Percentiles rank a stretch among this genome's conserved stretches.
Evolutionary conservation across 441 rosid genomes (phyloP).

Genomic region (Erodium moschatum): DNA sequence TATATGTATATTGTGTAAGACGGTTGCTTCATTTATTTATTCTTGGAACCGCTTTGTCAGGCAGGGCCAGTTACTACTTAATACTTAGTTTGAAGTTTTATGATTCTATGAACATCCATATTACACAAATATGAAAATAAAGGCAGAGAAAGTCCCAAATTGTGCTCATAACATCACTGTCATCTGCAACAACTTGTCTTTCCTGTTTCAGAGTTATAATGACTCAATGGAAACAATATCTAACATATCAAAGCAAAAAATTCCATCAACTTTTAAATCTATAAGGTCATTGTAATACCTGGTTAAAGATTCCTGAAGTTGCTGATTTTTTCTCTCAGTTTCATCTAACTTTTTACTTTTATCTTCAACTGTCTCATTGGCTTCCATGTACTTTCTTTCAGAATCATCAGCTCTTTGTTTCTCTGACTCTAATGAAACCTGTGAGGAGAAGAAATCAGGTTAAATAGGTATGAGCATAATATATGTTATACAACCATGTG

Average conservation of each 20-base stretch:
- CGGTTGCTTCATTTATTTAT: not conserved
- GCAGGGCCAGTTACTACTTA: not conserved
- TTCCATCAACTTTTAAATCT: not conserved
- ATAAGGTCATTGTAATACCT: slow-evolving; percentile 35
- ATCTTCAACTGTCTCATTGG: slow-evolving; percentile 46
- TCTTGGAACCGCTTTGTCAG: not conserved
- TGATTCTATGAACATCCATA: not conserved
- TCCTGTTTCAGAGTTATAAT: no score
- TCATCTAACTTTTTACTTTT: slow-evolving; percentile 56
- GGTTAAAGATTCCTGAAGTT: slow-evolving; percentile 70
- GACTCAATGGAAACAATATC: slow-evolving; percentile 6
- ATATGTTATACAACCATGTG: not conserved
- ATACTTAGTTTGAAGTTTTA: slow-evolving; percentile 1
- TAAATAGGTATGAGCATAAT: not conserved
- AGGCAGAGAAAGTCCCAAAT: not conserved
- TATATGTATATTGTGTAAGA: no score
- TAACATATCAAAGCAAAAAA: not conserved
- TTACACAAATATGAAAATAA: not conserved
- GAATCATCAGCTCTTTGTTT: slow-evolving; percentile 57
- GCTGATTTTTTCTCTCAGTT: slow-evolving; percentile 62
- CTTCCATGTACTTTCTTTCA: slow-evolving; percentile 53
- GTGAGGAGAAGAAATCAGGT: slow-evolving; percentile 14
- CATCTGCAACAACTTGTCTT: slow-evolving; percentile 7
- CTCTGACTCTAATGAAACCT: slow-evolving; percentile 62
- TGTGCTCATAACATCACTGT: slow-evolving; percentile 9